Evolutionary conservation across 495 filamentous ascomycete genomes (phyloP), one percentile per base, ranked within the genome.

Genomic region (Penicillium diatomitis): DNA sequence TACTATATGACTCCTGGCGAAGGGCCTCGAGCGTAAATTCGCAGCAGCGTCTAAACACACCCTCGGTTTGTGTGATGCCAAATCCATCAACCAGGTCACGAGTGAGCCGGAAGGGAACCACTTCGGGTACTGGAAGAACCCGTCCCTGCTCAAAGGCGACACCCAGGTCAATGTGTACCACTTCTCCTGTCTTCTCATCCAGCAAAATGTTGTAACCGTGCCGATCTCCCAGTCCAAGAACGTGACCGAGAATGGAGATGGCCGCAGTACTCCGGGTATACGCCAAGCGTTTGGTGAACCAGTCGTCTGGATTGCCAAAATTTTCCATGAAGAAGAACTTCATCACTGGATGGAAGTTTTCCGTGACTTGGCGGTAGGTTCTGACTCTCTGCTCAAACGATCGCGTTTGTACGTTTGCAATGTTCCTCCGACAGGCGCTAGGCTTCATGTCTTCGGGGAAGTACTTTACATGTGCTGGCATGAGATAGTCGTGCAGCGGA

Each of bases 141-240:
- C 91, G 86, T n/a, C 94, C 92, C 49, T 83, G 87, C 60, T 98
- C 92, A 57, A 98, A 98, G 1, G 90, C 90, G 11, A 98, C 86
- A 36, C 92, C 92, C 6, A 98, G 78, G 63, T 98, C 92, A 48
- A 98, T 98, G 58, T 98, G 92, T 1, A 98, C 85, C 5, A 90
- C 90, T 65, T 98, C 92, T 27, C 92, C 92, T 10, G 82, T 95
- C 51, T 83, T 80, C 44, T 87, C 80, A 64, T 98, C 92, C 0
- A 98, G 77, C 3, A 98, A 77, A 54, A 98, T 97, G 58, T 98
- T 98, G 61, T 98, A 90, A 5, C 87, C 89, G 67, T 98, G 92
- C 28, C 92, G 78, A 68, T 98, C 92, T 9, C 92, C 92, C n/a
- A 98, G 80, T 2, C 92, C 92, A 3, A 98, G 79, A 1, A 96